Evolutionary conservation across 495 filamentous ascomycete genomes (phyloP).

Genomic region (Tirmania nivea): DNA sequence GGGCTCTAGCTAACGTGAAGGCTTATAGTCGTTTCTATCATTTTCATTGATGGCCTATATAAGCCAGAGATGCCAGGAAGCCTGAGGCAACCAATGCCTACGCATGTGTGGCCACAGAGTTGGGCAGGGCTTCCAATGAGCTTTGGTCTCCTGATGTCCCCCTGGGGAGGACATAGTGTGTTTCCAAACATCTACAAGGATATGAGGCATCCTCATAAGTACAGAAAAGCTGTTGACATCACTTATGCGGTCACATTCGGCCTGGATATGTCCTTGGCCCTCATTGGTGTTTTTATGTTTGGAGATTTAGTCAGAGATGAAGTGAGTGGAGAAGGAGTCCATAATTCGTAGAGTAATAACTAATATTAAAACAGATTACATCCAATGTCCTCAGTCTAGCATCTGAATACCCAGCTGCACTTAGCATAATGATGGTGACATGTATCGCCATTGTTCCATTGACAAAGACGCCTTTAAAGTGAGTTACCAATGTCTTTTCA

Average conservation of each 20-base stretch:
- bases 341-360: not conserved
- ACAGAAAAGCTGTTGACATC: slow-evolving; percentile 47
- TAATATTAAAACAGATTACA: slow-evolving; percentile 32
- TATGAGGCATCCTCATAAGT: slow-evolving; percentile 87
- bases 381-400: slow-evolving; percentile 52
- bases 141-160: slow-evolving; percentile 89
- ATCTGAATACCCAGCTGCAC: slow-evolving; percentile 46
- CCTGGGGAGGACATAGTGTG: slow-evolving; percentile 87
- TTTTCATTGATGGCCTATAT: slow-evolving; percentile 65
- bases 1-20: slow-evolving; percentile 3
- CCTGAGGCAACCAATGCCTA: slow-evolving; percentile 58
- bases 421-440: slow-evolving; percentile 56
- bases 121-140: slow-evolving; percentile 82
- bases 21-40: slow-evolving; percentile 48
- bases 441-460: slow-evolving; percentile 85
- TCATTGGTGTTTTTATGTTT: slow-evolving; percentile 81
- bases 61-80: slow-evolving; percentile 67
- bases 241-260: slow-evolving; percentile 85
- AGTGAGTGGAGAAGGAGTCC: not conserved
- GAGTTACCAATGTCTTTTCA: slow-evolving; percentile 13
- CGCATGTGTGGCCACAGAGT: slow-evolving; percentile 56
- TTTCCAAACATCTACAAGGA: slow-evolving; percentile 96
- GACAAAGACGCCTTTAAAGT: slow-evolving; percentile 85
- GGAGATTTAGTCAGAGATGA: slow-evolving; percentile 67
- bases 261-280: slow-evolving; percentile 58